Evolutionary conservation across 2,329 filamentous ascomycete species (phyloP).

Genomic region (Beauveria pseudobassiana): DNA sequence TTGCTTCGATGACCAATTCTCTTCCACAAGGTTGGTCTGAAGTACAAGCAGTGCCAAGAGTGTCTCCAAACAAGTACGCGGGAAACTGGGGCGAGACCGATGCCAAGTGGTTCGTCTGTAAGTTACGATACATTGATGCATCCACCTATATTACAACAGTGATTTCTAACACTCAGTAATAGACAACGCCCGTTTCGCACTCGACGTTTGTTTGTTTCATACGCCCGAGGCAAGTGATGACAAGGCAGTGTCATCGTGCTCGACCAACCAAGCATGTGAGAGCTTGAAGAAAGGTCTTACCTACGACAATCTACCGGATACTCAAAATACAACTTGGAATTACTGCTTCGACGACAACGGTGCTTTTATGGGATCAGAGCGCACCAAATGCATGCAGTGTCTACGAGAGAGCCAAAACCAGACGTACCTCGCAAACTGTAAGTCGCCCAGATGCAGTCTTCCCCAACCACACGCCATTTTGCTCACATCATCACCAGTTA

Average conservation of each 20-base stretch:
- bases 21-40: slow-evolving; percentile 30
- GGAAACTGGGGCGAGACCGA: slow-evolving; percentile 33
- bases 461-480: no score
- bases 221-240: slow-evolving; percentile 25
- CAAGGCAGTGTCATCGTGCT: slow-evolving; percentile 34
- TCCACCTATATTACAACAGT: neutral
- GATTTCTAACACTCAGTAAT: slow-evolving; percentile 15
- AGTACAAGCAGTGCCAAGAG: slow-evolving; percentile 38
- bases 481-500: neutral
- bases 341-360: slow-evolving; percentile 36
- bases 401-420: slow-evolving; percentile 33
- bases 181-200: slow-evolving; percentile 44
- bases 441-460: slow-evolving; percentile 14
- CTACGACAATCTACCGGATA: slow-evolving; percentile 22
- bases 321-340: slow-evolving; percentile 23
- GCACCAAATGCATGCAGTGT: slow-evolving; percentile 35
- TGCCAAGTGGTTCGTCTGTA: slow-evolving; percentile 41
- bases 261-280: slow-evolving; percentile 33
- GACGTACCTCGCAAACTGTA: slow-evolving; percentile 42
- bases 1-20: slow-evolving; percentile 36
- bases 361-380: slow-evolving; percentile 22
- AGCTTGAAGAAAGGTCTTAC: slow-evolving; percentile 32
- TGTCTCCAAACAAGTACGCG: slow-evolving; percentile 38
- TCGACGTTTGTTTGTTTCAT: slow-evolving; percentile 39
- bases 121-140: slow-evolving; percentile 14